Evolutionary conservation across 1,284 basidiomycete genomes (phyloP).

Genomic region (Ceratobasidium theobromae): DNA sequence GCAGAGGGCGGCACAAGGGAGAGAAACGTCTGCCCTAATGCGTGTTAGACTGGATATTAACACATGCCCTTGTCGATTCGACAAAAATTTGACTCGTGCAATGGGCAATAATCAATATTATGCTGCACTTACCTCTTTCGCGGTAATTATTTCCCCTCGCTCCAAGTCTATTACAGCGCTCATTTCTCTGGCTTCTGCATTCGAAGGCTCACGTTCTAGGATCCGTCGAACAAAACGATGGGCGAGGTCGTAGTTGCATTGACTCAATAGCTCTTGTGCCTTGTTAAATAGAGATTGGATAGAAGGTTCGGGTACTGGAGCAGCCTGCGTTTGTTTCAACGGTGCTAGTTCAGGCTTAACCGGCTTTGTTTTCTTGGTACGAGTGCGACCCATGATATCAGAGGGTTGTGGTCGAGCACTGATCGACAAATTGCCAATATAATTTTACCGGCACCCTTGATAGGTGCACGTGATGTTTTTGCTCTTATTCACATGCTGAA

Average conservation of each 20-base stretch:
- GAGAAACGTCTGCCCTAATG: conserved; percentile 58
- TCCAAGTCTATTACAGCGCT: conserved; percentile 77
- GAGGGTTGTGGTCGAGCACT: neutral
- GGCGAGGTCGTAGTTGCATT: conserved; percentile 84
- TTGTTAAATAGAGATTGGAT: conserved; percentile 65
- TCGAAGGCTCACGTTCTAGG: conserved; percentile 62
- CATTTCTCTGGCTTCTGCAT: conserved; percentile 77
- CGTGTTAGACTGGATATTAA: conserved; percentile 12
- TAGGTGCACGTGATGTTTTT: neutral
- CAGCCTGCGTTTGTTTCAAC: neutral
- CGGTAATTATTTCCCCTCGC: conserved; percentile 71
- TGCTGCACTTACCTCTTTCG: conserved; percentile 59
- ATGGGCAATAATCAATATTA: neutral
- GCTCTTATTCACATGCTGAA: no score
- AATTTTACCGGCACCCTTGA: neutral
- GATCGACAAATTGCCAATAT: conserved; percentile 12
- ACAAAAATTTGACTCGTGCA: conserved; percentile 12
- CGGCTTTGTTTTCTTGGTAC: conserved; percentile 42
- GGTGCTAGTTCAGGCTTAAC: conserved; percentile 37
- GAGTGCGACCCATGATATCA: conserved; percentile 25
- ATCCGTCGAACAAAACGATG: conserved; percentile 69
- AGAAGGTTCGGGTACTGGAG: conserved; percentile 42
- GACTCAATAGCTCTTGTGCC: conserved; percentile 73
- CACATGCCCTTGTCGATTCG: neutral
- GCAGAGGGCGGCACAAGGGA: conserved; percentile 62